Base-by-base conservation (phyloP, 805 yeast species). In the Wickerhamomyces hampshirensis region DNA sequence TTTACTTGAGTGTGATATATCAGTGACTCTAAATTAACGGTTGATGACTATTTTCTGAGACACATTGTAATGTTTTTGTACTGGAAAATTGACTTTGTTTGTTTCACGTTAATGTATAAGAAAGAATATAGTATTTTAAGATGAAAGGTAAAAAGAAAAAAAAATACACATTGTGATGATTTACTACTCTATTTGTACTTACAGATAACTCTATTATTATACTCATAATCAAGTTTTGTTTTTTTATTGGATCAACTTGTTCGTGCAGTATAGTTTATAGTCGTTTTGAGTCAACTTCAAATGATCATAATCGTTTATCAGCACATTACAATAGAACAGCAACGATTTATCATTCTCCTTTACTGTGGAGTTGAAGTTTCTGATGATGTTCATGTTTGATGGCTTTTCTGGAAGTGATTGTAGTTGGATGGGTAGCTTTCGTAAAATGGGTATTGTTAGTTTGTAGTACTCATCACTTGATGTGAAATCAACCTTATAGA, bases 321-420 rank as follows among this genome's bases (percentile, higher is more conserved):
- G 33, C 18, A 37, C 33, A 35, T 53, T 53, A 12, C 48, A 16
- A 28, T 42, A 40, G 34, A 51, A 52, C 18, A 47, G n/a, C 2
- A 47, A 27, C 3, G 45, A 33, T 13, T 37, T 37, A 15, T 47
- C 42, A 24, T 34, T 42, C 7, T 36, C 11, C 31, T 40, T 42
- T 2, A 32, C 39, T 28, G 46, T 50, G 26, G 17, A 16, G 34
- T 53, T 53, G 35, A 53, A 53, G 40, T 53, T 53, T 34, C 35
- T 50, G 9, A 53, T 38, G 4, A 48, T 49, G 28, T 47, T 28
- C 4, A 10, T 23, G 14, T 40, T 39, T 6, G 37, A 27, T 13
- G 40, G 34, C 28, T 35, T 35, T 19, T 35, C 41, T 3, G 44
- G 43, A 12, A 37, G 14, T 2, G 43, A 30, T 14, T 44, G 44